Evolutionary conservation across 768 basidiomycete species (phyloP), one percentile per base, ranked within the genome.

Genomic region (Candolleomyces eurysporus): DNA sequence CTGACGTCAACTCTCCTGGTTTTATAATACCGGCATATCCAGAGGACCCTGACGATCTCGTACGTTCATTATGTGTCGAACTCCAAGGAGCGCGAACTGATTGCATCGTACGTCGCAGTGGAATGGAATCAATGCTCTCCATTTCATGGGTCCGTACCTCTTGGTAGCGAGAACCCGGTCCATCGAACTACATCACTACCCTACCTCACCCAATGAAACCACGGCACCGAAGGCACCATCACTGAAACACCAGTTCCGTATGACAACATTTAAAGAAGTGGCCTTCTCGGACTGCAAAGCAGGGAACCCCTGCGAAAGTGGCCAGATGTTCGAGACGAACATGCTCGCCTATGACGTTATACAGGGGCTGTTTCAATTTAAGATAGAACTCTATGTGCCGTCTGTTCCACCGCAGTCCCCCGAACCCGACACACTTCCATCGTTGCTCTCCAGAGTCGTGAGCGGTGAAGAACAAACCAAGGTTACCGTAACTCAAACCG

Each of bases 321-420:
- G 45, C 7, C 46, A 26, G 17, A 56, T 42, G 3, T 31, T 60
- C 19, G 63, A 62, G 31, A 63, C 83, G 39, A 75, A 69, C n/a
- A 68, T 84, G 63, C 76, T 87, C 52, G 78, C 72, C 3, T 78
- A 77, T 45, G 79, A 80, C 43, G 72, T 77, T 11, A 71, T 76
- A 17, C 79, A 78, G 67, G 85, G 86, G 2, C 76, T 87, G 31
- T 84, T 82, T 63, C 79, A 80, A 57, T 87, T 75, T 58, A 54
- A 68, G 26, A 73, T 84, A n/a, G 64, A 68, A 8, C 46, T 66
- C 36, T 39, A 16, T 10, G 22, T n/a, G 14, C 17, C 57, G 6
- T 36, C 36, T 11, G 36, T 36, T 7, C 8, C 31, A 19, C 22
- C 54, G 17, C 8, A 39, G 17, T 26, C 52, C 14, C 46, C 6